Evolutionary conservation across 2,329 filamentous ascomycete genomes (phyloP), one percentile per base, ranked within the genome.

Genomic region (Phialophora tarda): DNA sequence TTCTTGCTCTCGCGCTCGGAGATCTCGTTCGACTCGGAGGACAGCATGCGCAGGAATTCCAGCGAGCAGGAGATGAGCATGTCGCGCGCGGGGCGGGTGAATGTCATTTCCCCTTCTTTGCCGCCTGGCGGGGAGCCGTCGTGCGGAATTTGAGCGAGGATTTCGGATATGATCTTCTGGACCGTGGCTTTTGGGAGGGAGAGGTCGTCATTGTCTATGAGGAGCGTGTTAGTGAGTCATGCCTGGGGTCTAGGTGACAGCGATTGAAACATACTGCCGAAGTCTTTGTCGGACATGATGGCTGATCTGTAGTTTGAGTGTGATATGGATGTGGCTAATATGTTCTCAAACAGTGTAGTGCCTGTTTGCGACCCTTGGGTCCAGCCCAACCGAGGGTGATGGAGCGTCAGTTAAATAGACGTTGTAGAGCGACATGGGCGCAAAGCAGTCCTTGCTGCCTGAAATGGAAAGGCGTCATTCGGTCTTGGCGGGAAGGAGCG

Each of bases 1-100:
- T 99, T 99, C 83, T 99, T 99, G 58, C 93, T 92, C 76, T 99
- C 95, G 79, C 97, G 97, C 78, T 99, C 95, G 12, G 93, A 96
- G 71, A 99, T 99, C 75, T 99, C 95, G 79, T 99, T 99, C 69
- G 95, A 95, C 82, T 99, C 94, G 56, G 92, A 96, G n/a, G 93
- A 97, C 73, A 99, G 91, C 75, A 99, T 87, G 21, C 95, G 98
- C 79, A 99, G 97, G 79, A 99, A 99, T 79, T 99, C 95, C 75
- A 99, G 94, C 76, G 95, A 99, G 82, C 95, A 98, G 82, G 98
- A 95, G 75, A 99, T 99, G 60, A 99, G 85, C 2, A 98, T 85
- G 76, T 99, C 95, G 67, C 95, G 90, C 12, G 94, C 93, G 74
- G 99, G 95, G 78, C 97, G 97, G 51, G 93, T 92, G 77, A 98